These are phyloP conservation scores for Claviceps purpurea DNA, from an alignment of 2,329 filamentous ascomycete genomes.

Conservation along the genomic window DNA sequence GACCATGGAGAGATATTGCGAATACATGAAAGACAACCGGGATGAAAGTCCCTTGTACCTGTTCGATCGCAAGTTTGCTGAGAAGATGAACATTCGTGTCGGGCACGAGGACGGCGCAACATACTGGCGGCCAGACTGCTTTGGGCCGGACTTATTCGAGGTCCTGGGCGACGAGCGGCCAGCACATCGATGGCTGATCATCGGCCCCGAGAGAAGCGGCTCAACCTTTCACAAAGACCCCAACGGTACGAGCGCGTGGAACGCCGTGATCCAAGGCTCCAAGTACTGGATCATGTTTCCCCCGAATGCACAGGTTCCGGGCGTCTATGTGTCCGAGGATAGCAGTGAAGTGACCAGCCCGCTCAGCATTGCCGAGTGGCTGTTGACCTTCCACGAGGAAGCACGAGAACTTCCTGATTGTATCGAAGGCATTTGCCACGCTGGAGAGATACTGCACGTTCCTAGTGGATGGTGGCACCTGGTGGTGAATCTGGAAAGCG, in stretches of 20 bases:
- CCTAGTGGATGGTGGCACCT: conserved; percentile 96
- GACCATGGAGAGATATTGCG: conserved; percentile 65
- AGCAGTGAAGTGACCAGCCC: conserved; percentile 89
- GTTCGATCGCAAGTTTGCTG: conserved; percentile 75
- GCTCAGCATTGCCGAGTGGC: conserved; percentile 92
- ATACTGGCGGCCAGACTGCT: conserved; percentile 75
- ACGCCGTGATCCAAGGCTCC: conserved; percentile 74
- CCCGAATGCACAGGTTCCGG: conserved; percentile 62
- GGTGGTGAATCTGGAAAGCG: conserved; percentile 74
- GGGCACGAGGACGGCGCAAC: conserved; percentile 35
- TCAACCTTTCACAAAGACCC: conserved; percentile 89
- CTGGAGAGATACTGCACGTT: conserved; percentile 82
- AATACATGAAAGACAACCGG: conserved; percentile 65
- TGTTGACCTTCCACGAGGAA: conserved; percentile 76
- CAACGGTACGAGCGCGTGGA: conserved; percentile 73
- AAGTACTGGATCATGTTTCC: conserved; percentile 99
- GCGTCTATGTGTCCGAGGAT: conserved; percentile 80
- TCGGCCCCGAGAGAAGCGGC: conserved; percentile 75
- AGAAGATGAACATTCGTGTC: conserved; percentile 67
- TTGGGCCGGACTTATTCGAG: conserved; percentile 75
- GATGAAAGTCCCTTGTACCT: conserved; percentile 90
- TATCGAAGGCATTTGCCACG: conserved; percentile 68
- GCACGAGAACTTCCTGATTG: conserved; percentile 66
- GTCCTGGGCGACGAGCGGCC: conserved; percentile 67
- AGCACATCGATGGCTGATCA: conserved; percentile 83